Conservation (phyloP, 495 filamentous ascomycete genomes). For the Pyrenula massariospora region DNA sequence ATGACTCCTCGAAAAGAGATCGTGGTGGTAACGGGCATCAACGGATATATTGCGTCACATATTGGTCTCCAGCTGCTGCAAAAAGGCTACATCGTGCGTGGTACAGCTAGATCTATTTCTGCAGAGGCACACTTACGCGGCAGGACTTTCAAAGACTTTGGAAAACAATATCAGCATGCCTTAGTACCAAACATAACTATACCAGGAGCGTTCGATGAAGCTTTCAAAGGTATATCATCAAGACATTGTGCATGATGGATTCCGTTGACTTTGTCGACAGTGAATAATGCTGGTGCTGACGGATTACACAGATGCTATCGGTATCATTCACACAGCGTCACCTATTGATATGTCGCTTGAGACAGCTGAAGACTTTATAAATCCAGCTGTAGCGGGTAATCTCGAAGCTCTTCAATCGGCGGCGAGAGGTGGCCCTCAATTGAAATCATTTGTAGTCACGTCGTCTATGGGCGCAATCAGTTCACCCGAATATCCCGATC, state of each 20-base stretch:
- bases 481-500: slow-evolving; percentile 13
- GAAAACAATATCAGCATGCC: slow-evolving; percentile 22
- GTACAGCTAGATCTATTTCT: slow-evolving; percentile 10
- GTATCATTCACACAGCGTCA: slow-evolving; percentile 18
- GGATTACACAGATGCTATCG: slow-evolving; percentile 1
- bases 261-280: too few species aligned
- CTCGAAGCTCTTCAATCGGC: slow-evolving; percentile 22
- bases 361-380: slow-evolving; percentile 23
- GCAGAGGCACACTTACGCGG: slow-evolving; percentile 9
- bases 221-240: slow-evolving; percentile 20
- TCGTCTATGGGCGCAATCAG: slow-evolving; percentile 14
- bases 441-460: slow-evolving; percentile 31
- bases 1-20: slow-evolving; percentile 26
- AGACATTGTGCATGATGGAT: too few species aligned
- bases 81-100: slow-evolving; percentile 30
- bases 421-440: slow-evolving; percentile 40
- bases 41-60: slow-evolving; percentile 35
- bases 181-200: slow-evolving; percentile 25
- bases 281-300: too few species aligned
- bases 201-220: slow-evolving; percentile 25
- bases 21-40: slow-evolving; percentile 38
- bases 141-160: slow-evolving; percentile 13
- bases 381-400: slow-evolving; percentile 22
- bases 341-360: slow-evolving; percentile 23
- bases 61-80: slow-evolving; percentile 28